phyloP scores from a whole-genome alignment of 2,329 filamentous ascomycete genomes.

The Sarocladium brachiariae region DNA sequence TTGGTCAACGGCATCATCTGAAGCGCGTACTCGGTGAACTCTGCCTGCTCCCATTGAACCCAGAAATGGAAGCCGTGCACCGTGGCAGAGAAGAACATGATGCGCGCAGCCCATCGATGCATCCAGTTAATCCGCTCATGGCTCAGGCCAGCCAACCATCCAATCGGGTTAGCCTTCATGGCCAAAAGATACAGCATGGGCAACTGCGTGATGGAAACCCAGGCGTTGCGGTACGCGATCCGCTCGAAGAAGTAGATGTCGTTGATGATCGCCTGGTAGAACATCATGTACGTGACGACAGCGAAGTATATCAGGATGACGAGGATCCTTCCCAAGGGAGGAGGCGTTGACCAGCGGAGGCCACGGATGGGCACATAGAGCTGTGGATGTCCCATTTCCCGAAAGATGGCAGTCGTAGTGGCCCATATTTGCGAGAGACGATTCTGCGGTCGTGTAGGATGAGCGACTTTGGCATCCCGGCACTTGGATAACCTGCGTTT shows the following conservation, averaged over 20 bases:
- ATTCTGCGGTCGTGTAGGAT: constrained; percentile 46
- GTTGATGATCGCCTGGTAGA: constrained; percentile 36
- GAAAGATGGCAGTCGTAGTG: constrained; percentile 48
- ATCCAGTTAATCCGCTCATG: constrained; percentile 68
- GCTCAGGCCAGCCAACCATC: constrained; percentile 53
- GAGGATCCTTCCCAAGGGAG: constrained; percentile 49
- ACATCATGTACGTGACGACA: constrained; percentile 52
- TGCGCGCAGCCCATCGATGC: constrained; percentile 65
- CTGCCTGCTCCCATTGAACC: constrained; percentile 52
- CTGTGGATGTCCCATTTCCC: constrained; percentile 52
- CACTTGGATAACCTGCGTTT: constrained; percentile 38
- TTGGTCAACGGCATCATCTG: constrained; percentile 56
- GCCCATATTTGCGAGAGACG: constrained; percentile 45
- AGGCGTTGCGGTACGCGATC: constrained; percentile 61
- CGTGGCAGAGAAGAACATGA: constrained; percentile 60
- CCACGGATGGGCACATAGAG: constrained; percentile 38
- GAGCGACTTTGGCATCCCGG: constrained; percentile 34
- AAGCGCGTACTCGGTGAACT: constrained; percentile 53
- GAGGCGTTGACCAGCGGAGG: constrained; percentile 51
- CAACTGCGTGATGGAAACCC: constrained; percentile 58
- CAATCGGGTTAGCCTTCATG: constrained; percentile 53
- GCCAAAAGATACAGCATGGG: constrained; percentile 58
- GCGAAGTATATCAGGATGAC: constrained; percentile 51
- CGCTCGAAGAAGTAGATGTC: constrained; percentile 57
- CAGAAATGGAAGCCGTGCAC: constrained; percentile 67